These are phyloP conservation scores for Eimeria acervulina DNA, from an alignment of 169 alveolate genomes.

Conservation along the genomic window DNA sequence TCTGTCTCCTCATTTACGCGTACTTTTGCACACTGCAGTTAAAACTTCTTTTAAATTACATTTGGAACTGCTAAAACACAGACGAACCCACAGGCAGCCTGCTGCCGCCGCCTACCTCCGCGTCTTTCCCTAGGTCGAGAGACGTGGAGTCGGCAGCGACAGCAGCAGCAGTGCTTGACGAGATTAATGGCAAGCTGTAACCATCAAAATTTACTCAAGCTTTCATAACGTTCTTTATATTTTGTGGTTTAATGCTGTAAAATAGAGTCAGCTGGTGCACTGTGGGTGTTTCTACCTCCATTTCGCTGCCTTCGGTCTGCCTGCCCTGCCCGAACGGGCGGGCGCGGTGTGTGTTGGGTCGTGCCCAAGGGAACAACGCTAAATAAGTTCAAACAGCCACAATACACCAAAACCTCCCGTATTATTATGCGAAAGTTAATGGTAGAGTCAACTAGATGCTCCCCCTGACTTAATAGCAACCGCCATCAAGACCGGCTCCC, in stretches of 20 bases:
- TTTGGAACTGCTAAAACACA: background rate
- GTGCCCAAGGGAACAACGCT: background rate
- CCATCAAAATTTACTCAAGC: background rate
- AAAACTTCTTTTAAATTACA: background rate
- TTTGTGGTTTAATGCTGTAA: too few relatives aligned
- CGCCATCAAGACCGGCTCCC: too few relatives aligned
- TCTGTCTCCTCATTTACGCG: background rate
- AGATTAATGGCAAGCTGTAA: background rate
- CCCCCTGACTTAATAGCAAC: too few relatives aligned
- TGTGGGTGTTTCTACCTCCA: background rate
- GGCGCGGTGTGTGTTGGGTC: background rate
- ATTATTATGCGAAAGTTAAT: background rate
- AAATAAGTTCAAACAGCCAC: background rate
- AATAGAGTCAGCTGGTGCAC: too few relatives aligned
- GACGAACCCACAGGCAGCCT: background rate
- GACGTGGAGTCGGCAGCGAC: slow-evolving; percentile 10
- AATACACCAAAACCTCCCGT: background rate
- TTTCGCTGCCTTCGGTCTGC: background rate
- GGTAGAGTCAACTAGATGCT: too few relatives aligned
- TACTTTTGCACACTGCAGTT: background rate
- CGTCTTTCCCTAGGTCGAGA: background rate
- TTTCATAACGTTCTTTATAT: too few relatives aligned
- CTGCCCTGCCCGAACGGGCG: background rate
- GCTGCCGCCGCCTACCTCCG: background rate
- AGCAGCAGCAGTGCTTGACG: background rate